Evolutionary conservation across 2,329 filamentous ascomycete genomes (phyloP).

Genomic region (Hymenoscyphus infarciens): DNA sequence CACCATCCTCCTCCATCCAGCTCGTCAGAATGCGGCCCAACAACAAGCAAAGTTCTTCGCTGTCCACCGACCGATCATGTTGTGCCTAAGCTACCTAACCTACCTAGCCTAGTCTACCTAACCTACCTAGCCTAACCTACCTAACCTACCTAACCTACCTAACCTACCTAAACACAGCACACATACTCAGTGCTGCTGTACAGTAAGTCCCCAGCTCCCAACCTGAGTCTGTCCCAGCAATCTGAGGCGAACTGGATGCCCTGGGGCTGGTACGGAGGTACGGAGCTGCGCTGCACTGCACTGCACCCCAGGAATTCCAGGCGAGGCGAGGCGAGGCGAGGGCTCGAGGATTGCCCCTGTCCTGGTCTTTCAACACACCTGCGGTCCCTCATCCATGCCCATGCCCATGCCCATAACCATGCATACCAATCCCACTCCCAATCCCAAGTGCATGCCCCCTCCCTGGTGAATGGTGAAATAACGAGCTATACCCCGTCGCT

Average conservation of each 20-base stretch:
- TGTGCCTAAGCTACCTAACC: slow-evolving; percentile 1
- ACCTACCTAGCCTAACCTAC: not conserved
- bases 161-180: not conserved
- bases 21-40: slow-evolving; percentile 2
- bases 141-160: no score
- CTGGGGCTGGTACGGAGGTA: not conserved
- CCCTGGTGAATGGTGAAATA: not conserved
- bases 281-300: no score
- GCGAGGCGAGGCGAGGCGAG: no score
- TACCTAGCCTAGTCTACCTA: no score
- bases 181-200: no score
- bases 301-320: no score
- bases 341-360: not conserved
- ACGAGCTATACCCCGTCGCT: slow-evolving; percentile 17
- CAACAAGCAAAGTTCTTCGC: not conserved
- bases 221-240: not conserved
- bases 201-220: no score
- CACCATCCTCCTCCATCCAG: not conserved
- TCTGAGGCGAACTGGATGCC: not conserved
- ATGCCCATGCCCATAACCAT: no score
- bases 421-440: not conserved
- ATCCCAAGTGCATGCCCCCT: not conserved
- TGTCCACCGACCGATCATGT: not conserved
- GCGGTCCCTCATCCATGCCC: not conserved
- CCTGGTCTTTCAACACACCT: not conserved